Conservation (phyloP, 257 asterid genomes). For the Nicotiana sylvestris region DNA sequence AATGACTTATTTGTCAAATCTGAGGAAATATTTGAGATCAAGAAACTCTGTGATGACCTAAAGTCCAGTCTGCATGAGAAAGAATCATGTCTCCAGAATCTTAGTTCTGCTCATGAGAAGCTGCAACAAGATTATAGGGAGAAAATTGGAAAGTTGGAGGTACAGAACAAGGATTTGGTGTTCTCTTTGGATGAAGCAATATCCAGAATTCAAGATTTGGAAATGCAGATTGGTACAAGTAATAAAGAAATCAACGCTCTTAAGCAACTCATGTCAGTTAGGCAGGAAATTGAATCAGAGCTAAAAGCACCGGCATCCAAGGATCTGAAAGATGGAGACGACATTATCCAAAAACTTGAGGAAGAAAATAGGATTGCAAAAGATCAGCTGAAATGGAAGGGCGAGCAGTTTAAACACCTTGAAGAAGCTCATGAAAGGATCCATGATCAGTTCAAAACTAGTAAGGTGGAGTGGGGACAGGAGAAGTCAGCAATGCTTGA, state of each 20-base stretch:
- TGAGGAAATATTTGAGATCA: slow-evolving; percentile 38
- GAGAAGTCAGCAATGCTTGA: slow-evolving; percentile 55
- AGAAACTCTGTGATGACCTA: slow-evolving; percentile 38
- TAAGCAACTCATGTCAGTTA: neutral
- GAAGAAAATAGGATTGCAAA: slow-evolving; percentile 52
- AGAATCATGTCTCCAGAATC: slow-evolving; percentile 50
- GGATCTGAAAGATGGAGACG: slow-evolving; percentile 46
- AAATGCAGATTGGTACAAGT: slow-evolving; percentile 9
- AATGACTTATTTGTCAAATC: slow-evolving; percentile 46
- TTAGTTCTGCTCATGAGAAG: slow-evolving; percentile 42
- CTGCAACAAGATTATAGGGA: slow-evolving; percentile 37
- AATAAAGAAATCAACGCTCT: slow-evolving; percentile 15
- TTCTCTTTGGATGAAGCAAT: slow-evolving; percentile 10
- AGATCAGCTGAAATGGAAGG: slow-evolving; percentile 85
- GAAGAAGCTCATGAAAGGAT: slow-evolving; percentile 79
- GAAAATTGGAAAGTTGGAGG: slow-evolving; percentile 42
- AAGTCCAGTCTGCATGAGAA: slow-evolving; percentile 48
- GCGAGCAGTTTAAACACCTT: slow-evolving; percentile 74
- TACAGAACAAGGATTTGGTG: slow-evolving; percentile 25
- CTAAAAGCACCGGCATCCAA: slow-evolving; percentile 22
- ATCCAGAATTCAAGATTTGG: neutral
- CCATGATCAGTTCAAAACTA: slow-evolving; percentile 34
- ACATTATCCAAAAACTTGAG: slow-evolving; percentile 43
- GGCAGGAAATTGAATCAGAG: slow-evolving; percentile 24
- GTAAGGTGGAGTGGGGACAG: slow-evolving; percentile 78